These are phyloP conservation scores for Penstemon newberryi DNA, from an alignment of 257 asterid genomes.

Conservation along the genomic window DNA sequence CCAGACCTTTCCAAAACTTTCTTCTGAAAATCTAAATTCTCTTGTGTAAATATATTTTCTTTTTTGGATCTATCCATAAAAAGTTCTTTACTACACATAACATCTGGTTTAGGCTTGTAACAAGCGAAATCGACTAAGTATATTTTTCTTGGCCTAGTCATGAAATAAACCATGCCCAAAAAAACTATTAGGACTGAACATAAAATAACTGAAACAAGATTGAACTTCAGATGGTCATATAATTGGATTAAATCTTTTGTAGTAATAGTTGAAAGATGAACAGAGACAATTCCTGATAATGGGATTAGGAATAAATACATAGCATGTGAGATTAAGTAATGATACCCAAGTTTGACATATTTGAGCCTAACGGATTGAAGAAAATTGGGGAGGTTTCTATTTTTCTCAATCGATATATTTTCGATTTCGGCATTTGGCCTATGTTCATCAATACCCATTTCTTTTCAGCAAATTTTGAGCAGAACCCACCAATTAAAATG, in stretches of 20 bases:
- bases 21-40: slow-evolving; percentile 30
- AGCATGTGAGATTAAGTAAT: slow-evolving; percentile 30
- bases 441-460: slow-evolving; percentile 2
- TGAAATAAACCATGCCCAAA: slow-evolving; percentile 21
- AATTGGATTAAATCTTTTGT: slow-evolving; percentile 12
- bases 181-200: slow-evolving; percentile 22
- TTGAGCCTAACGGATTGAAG: slow-evolving; percentile 30
- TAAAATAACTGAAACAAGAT: slow-evolving; percentile 15
- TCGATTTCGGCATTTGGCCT: not conserved
- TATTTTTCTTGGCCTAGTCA: slow-evolving; percentile 25
- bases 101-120: slow-evolving; percentile 17
- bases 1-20: slow-evolving; percentile 33
- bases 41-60: slow-evolving; percentile 10
- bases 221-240: slow-evolving; percentile 25
- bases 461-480: not conserved
- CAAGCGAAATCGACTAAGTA: slow-evolving; percentile 30
- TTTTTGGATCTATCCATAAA: slow-evolving; percentile 11
- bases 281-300: not conserved
- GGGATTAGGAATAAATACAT: slow-evolving; percentile 26
- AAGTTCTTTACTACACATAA: slow-evolving; percentile 24
- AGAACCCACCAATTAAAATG: not conserved
- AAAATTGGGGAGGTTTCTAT: slow-evolving; percentile 23
- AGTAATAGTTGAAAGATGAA: slow-evolving; percentile 17
- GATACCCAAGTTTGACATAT: slow-evolving; percentile 40
- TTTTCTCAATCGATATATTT: not conserved